A percentile compares a stretch with the other conserved stretches of the same genome.
Conservation (phyloP, 192 early-diverging fungal genomes). For the Lobosporangium transversale region DNA sequence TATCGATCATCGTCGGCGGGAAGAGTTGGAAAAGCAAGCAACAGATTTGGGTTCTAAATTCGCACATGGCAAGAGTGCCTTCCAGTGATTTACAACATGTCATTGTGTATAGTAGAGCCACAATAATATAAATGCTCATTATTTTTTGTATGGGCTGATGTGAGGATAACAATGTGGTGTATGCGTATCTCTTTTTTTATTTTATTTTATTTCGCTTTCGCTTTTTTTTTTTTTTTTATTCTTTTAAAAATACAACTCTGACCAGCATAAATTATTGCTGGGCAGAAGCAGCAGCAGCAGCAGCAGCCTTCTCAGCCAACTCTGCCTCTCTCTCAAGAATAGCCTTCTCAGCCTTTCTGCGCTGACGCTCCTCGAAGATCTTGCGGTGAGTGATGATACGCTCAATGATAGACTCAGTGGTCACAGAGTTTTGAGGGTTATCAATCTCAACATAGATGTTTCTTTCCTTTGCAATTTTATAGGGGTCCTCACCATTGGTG, state of each 20-base stretch:
- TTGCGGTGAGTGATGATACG: conserved; percentile 90
- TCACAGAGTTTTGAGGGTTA: conserved; percentile 78
- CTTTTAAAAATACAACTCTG: conserved; percentile 23
- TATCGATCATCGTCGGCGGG: conserved; percentile 56
- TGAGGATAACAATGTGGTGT: neutral
- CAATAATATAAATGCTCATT: too few relatives aligned
- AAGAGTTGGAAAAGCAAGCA: conserved; percentile 58
- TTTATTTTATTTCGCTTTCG: neutral
- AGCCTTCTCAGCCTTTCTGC: conserved; percentile 78
- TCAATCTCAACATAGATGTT: conserved; percentile 85
- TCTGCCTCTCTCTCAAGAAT: conserved; percentile 72
- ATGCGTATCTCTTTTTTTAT: conserved; percentile 24
- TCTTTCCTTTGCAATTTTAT: conserved; percentile 80
- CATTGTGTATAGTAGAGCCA: too few relatives aligned
- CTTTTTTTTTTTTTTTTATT: neutral
- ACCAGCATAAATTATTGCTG: conserved; percentile 8
- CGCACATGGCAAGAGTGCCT: conserved; percentile 55
- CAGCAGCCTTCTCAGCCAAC: conserved; percentile 62
- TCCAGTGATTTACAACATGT: too few relatives aligned
- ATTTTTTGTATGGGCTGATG: too few relatives aligned
- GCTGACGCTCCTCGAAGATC: conserved; percentile 82
- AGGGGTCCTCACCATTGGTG: conserved; percentile 84
- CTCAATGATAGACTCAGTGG: conserved; percentile 87
- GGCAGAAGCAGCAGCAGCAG: conserved; percentile 26
- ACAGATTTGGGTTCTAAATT: conserved; percentile 60